Evolutionary conservation across 495 filamentous ascomycete species (phyloP).

Genomic region (Lophiostoma macrostomum): DNA sequence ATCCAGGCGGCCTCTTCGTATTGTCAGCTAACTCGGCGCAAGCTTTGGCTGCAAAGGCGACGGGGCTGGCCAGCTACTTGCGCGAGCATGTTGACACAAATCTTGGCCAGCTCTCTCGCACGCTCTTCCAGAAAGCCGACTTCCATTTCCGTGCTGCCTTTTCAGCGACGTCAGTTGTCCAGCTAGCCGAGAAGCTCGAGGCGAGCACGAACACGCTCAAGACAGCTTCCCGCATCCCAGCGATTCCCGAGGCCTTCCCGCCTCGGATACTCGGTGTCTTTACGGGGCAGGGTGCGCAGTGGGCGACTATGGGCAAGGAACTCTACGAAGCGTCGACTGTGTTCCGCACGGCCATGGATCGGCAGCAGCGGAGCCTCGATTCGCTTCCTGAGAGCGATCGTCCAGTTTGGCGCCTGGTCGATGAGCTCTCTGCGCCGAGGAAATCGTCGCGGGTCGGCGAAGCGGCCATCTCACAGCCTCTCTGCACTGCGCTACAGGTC

Average conservation of each 20-base stretch:
- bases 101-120: too few species aligned
- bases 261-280: slow-evolving; percentile 5
- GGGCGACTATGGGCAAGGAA: slow-evolving; percentile 3
- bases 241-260: too few species aligned
- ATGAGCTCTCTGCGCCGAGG: neutral
- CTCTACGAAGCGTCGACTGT: slow-evolving; percentile 31
- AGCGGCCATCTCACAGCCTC: slow-evolving; percentile 35
- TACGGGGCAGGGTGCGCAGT: slow-evolving; percentile 16
- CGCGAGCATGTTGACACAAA: too few species aligned
- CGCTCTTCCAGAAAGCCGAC: neutral
- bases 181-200: too few species aligned
- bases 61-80: neutral
- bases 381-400: neutral
- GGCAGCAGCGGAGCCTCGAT: neutral
- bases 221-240: too few species aligned
- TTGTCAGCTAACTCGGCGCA: neutral
- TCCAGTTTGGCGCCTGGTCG: slow-evolving; percentile 2
- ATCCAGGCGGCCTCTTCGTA: too few species aligned
- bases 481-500: slow-evolving; percentile 31
- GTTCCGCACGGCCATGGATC: slow-evolving; percentile 37
- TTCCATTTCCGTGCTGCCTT: neutral
- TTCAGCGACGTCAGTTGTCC: too few species aligned
- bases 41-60: neutral
- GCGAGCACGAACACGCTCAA: too few species aligned
- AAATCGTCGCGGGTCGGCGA: neutral